phyloP scores from a whole-genome alignment of 306 rosid genomes.

The Vachellia collinsii region DNA sequence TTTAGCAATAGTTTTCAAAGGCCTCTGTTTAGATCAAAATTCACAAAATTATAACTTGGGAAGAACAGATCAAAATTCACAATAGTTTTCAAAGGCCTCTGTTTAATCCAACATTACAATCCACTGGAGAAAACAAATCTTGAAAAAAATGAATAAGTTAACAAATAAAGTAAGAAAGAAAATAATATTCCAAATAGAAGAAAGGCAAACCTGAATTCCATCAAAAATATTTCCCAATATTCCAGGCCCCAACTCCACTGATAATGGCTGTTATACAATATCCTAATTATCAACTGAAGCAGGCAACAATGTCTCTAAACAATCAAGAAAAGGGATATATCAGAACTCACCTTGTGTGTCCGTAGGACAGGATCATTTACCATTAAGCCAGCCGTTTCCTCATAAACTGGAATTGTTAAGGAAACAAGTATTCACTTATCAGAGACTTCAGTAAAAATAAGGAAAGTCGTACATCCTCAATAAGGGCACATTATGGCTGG shows the following conservation, averaged over 20 bases:
- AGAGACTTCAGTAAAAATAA: neutral
- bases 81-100: too few relatives aligned
- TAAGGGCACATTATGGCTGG: neutral
- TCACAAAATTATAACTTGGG: neutral
- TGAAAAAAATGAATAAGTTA: neutral
- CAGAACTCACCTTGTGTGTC: constrained; percentile 63
- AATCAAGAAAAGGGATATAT: neutral
- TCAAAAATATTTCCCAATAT: constrained; percentile 80
- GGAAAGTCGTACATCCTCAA: neutral
- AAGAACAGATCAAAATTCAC: constrained; percentile 10
- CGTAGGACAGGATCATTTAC: constrained; percentile 85
- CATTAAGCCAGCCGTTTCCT: constrained; percentile 83
- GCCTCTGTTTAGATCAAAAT: constrained; percentile 55
- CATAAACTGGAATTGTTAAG: constrained; percentile 55
- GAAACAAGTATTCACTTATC: neutral
- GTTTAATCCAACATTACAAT: neutral
- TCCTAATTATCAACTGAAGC: constrained; percentile 26
- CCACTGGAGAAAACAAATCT: neutral
- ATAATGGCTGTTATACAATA: constrained; percentile 59
- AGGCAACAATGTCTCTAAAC: neutral
- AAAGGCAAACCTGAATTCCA: constrained; percentile 73
- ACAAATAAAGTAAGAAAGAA: neutral
- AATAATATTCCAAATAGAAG: neutral
- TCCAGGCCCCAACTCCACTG: constrained; percentile 88
- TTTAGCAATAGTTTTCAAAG: constrained; percentile 81